phyloP scores from a whole-genome alignment of 495 filamentous ascomycete species.

The Podospora anserina region DNA sequence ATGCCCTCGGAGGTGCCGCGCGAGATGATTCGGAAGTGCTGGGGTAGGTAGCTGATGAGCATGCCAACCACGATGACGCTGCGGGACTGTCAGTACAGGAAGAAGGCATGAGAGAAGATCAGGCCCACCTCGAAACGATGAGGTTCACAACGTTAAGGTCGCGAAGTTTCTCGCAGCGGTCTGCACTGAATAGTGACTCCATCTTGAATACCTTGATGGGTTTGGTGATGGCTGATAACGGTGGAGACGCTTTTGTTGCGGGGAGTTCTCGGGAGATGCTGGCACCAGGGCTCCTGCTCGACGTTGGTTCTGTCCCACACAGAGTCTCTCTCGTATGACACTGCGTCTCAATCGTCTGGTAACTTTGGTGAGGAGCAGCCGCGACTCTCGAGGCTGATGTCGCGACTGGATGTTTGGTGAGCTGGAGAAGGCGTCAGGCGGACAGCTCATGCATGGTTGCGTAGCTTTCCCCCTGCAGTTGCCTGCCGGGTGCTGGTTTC shows the following conservation, averaged over 20 bases:
- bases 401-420: background rate
- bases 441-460: background rate
- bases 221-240: background rate
- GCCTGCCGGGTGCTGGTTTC: background rate
- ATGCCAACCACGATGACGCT: slow-evolving; percentile 89
- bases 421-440: background rate
- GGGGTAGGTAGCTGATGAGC: slow-evolving; percentile 88
- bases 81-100: slow-evolving; percentile 17
- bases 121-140: slow-evolving; percentile 54
- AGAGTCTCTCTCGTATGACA: background rate
- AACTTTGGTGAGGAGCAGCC: background rate
- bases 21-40: slow-evolving; percentile 85
- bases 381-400: background rate
- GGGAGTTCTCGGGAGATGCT: background rate
- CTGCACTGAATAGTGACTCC: slow-evolving; percentile 34
- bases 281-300: background rate
- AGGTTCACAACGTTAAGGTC: slow-evolving; percentile 57
- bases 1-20: slow-evolving; percentile 91
- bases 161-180: slow-evolving; percentile 51
- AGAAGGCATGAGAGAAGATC: slow-evolving; percentile 15
- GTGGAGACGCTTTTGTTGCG: background rate
- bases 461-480: background rate
- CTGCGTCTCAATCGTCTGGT: background rate
- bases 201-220: slow-evolving; percentile 21
- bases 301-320: background rate